Base-by-base conservation (phyloP, 768 basidiomycete genomes). In the Mycena floridula region DNA sequence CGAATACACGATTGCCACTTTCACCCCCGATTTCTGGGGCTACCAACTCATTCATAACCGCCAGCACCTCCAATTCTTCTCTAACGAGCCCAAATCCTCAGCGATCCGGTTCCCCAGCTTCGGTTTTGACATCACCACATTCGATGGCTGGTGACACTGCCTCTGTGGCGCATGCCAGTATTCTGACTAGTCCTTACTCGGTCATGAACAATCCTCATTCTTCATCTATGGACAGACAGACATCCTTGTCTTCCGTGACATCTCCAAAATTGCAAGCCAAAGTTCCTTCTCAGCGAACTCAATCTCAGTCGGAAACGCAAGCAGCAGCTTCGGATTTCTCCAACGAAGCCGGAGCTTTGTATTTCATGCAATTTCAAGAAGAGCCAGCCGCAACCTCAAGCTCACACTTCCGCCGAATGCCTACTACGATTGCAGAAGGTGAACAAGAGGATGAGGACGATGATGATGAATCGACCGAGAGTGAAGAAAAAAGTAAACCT, bases 331-430 rank as follows among this genome's bases (percentile, higher is more conserved):
- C 9, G 21, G 37, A 66, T 60, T 59, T 83, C 22, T 65, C 68
- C 39, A 63, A 68, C 43, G 82, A 84, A 55, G 79, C 79, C 9
- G 79, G 79, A 21, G 81, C 82, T 11, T 59, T 86, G 35, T 85
- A 76, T 62, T 85, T 79, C 57, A 81, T 87, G 77, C 77, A 78
- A 47, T 40, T 70, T 73, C 46, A 62, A 57, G 54, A 63, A 47
- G 35, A 41, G 49, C 54, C 30, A 30, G 52, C 22, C 25, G 40
- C 46, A 18, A 28, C 36, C 22, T 44, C 32, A 21, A 32, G 24
- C 41, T 37, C 16, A 25, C 58, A 56, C 13, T 54, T 54, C 7
- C 63, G 61, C 35, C 71, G 70, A n/a, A 58, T 70, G 7, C 72
- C 71, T 30, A 68, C 74, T 18, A 71, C 70, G 25, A 72, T 70